phyloP scores from a whole-genome alignment of 495 filamentous ascomycete species.

The Aspergillus olivimuriae region DNA sequence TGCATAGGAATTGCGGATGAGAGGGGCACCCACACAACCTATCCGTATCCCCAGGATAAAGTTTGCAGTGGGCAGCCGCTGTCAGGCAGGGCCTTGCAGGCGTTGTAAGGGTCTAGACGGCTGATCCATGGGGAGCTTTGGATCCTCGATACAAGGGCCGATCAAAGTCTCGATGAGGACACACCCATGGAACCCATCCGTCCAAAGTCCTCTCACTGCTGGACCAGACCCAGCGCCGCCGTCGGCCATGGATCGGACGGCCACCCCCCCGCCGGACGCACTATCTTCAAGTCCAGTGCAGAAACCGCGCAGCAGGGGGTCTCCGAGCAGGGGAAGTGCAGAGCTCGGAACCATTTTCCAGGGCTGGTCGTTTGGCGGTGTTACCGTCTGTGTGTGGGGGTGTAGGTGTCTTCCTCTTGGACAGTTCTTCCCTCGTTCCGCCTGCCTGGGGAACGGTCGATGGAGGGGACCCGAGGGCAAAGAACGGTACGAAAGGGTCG shows the following conservation, averaged over 20 bases:
- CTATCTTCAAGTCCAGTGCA: too few relatives aligned
- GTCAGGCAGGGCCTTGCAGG: background rate
- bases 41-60: background rate
- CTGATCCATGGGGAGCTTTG: constrained; percentile 5
- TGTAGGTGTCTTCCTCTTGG: too few relatives aligned
- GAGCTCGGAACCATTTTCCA: constrained; percentile 4
- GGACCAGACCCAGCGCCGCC: background rate
- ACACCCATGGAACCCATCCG: constrained; percentile 2
- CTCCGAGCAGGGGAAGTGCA: background rate
- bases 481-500: too few relatives aligned
- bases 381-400: background rate
- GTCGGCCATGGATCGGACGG: background rate
- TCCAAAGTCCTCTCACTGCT: constrained; percentile 1
- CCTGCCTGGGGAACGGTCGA: too few relatives aligned
- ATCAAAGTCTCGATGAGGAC: constrained; percentile 9
- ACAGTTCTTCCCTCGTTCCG: too few relatives aligned
- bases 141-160: constrained; percentile 4
- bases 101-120: constrained; percentile 1
- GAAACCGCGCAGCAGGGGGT: background rate
- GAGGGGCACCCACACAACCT: background rate
- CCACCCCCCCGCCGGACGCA: background rate
- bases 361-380: background rate
- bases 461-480: too few relatives aligned
- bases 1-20: background rate
- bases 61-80: background rate